These are phyloP conservation scores for Ministeria vibrans DNA, from an alignment of 78 protist species.

Conservation along the genomic window DNA sequence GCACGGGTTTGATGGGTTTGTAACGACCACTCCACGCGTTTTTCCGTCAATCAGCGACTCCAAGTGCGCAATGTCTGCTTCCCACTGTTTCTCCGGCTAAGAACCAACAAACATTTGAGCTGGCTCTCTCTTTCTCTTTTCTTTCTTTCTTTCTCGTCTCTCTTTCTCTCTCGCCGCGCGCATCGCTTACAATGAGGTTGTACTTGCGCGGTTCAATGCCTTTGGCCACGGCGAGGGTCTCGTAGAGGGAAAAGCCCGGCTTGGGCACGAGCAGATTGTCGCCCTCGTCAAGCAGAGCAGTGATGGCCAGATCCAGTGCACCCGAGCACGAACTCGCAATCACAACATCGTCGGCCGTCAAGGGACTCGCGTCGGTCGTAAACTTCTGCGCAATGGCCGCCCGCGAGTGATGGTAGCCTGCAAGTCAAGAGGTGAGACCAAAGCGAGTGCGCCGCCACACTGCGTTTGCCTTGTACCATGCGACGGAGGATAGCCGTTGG, in stretches of 20 bases:
- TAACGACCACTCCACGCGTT: slow-evolving; percentile 77
- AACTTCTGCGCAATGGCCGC: slow-evolving; percentile 50
- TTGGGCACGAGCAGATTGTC: slow-evolving; percentile 77
- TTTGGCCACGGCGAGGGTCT: slow-evolving; percentile 43
- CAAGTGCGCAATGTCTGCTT: slow-evolving; percentile 54
- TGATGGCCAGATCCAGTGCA: slow-evolving; percentile 80
- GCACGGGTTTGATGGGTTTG: slow-evolving; percentile 91
- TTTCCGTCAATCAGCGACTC: slow-evolving; percentile 51
- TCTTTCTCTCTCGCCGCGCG: background rate
- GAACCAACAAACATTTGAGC: background rate
- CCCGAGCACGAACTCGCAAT: slow-evolving; percentile 78
- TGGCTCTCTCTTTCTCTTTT: too few species aligned
- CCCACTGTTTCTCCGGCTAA: slow-evolving; percentile 70
- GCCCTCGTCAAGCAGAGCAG: slow-evolving; percentile 50
- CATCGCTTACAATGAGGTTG: slow-evolving; percentile 29
- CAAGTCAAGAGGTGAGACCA: background rate
- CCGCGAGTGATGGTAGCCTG: slow-evolving; percentile 46
- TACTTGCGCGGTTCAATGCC: slow-evolving; percentile 49
- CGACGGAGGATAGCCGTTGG: slow-evolving; percentile 76
- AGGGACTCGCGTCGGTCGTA: background rate
- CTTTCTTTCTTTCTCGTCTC: background rate
- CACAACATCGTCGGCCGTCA: slow-evolving; percentile 37
- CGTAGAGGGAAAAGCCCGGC: slow-evolving; percentile 90
- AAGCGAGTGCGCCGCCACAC: background rate
- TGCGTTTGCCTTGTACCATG: slow-evolving; percentile 19